These are phyloP conservation scores for Gossypium schwendimanii DNA, from an alignment of 441 rosid species.

Conservation along the genomic window DNA sequence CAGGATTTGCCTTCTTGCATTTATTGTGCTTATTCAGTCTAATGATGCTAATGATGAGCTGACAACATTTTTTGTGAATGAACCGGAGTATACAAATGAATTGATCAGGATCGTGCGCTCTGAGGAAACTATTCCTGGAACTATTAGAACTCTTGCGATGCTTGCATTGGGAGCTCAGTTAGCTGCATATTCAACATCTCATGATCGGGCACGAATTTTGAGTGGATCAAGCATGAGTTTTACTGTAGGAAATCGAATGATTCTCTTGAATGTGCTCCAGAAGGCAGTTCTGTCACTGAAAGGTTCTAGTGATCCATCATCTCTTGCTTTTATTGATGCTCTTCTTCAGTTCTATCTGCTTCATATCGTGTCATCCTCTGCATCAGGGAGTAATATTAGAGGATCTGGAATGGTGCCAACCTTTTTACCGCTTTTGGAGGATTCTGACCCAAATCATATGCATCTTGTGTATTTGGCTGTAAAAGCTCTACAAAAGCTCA, in stretches of 20 bases:
- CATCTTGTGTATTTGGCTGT: conserved; percentile 96
- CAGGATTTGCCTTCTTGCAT: conserved; percentile 94
- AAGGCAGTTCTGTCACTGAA: conserved; percentile 81
- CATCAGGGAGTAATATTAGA: conserved; percentile 81
- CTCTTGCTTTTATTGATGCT: conserved; percentile 91
- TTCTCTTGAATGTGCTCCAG: conserved; percentile 95
- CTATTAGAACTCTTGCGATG: conserved; percentile 89
- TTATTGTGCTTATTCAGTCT: conserved; percentile 91
- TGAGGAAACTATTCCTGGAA: conserved; percentile 81
- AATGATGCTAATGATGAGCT: conserved; percentile 90
- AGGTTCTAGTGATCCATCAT: conserved; percentile 71
- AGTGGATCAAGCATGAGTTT: conserved; percentile 95
- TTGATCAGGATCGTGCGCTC: conserved; percentile 88
- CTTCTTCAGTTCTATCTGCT: conserved; percentile 96
- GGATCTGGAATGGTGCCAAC: conserved; percentile 98
- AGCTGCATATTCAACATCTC: conserved; percentile 93
- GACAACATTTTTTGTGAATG: conserved; percentile 87
- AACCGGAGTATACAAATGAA: conserved; percentile 96
- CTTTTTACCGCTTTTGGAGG: conserved; percentile 88
- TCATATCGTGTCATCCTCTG: conserved; percentile 93
- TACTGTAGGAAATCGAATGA: conserved; percentile 88
- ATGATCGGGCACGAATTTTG: conserved; percentile 86
- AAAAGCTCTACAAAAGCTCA: conserved; percentile 83
- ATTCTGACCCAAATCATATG: conserved; percentile 72
- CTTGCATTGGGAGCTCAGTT: conserved; percentile 91